Conservation (phyloP, 371 early-diverging fungal species). For the Cokeromyces recurvatus region DNA sequence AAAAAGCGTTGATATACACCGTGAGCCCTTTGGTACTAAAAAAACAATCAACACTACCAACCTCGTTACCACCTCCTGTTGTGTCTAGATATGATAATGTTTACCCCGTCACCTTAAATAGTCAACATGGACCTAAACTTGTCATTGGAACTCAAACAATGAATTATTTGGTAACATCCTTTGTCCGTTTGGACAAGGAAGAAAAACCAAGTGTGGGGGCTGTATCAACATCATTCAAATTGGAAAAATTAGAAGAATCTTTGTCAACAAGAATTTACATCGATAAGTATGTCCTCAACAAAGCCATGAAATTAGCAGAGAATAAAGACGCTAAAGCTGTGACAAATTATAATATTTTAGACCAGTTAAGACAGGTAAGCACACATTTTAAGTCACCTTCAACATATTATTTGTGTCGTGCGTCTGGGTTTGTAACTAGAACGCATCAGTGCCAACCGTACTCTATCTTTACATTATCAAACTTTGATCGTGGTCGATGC, state of each 20-base stretch:
- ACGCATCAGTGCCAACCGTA: constrained; percentile 11
- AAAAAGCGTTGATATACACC: constrained; percentile 3
- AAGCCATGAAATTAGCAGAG: neutral
- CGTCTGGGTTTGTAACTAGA: constrained; percentile 3
- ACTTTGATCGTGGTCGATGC: constrained; percentile 14
- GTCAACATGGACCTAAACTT: constrained; percentile 7
- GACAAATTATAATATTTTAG: constrained; percentile 1
- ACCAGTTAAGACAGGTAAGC: constrained; percentile 2
- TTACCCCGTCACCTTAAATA: constrained; percentile 10
- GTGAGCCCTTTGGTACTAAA: constrained; percentile 8
- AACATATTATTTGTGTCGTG: constrained; percentile 6
- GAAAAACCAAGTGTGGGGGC: constrained; percentile 1
- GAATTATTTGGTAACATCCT: constrained; percentile 9
- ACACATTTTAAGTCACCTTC: neutral
- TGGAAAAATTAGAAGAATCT: neutral
- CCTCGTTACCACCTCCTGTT: neutral
- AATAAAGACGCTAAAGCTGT: neutral
- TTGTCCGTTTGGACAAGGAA: constrained; percentile 6
- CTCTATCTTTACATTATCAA: constrained; percentile 9
- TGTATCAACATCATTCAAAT: neutral
- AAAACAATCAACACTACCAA: neutral
- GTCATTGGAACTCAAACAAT: constrained; percentile 13
- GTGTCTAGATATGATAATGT: neutral
- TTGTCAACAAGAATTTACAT: constrained; percentile 3
- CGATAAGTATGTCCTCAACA: constrained; percentile 3